Evolutionary conservation across 208 protist species (phyloP).

Genomic region (Acanthamoeba lenticulata): DNA sequence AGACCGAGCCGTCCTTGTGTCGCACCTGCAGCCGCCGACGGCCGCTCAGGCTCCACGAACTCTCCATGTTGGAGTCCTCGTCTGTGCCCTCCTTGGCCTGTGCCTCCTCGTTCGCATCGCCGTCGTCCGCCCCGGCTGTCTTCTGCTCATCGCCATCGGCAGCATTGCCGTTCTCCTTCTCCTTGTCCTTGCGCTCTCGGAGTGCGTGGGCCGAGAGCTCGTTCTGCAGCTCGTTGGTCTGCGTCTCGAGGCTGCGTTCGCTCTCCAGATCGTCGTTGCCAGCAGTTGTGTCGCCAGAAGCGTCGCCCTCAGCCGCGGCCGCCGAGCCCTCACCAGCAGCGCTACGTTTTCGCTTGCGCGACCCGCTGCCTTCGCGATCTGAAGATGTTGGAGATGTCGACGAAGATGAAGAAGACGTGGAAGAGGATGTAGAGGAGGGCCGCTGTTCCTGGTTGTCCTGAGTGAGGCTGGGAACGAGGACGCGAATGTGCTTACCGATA

Average conservation of each 20-base stretch:
- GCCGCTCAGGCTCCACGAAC: constrained; percentile 58
- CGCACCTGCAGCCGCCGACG: constrained; percentile 21
- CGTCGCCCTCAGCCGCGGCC: not conserved
- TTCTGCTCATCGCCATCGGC: not conserved
- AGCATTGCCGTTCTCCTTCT: not conserved
- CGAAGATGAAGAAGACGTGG: not conserved
- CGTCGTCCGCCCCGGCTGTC: not conserved
- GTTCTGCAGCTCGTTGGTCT: constrained; percentile 19
- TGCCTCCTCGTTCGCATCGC: not conserved
- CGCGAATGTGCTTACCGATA: constrained; percentile 48
- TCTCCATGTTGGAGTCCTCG: not conserved
- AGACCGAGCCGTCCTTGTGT: constrained; percentile 59
- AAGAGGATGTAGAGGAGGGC: not conserved
- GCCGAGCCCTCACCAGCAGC: not conserved
- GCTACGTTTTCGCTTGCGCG: constrained; percentile 1
- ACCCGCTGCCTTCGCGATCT: not conserved
- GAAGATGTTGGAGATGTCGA: not conserved
- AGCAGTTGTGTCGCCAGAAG: not conserved
- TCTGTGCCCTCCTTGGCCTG: not conserved
- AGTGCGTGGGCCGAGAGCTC: constrained; percentile 6
- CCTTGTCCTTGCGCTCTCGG: not conserved
- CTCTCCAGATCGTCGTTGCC: not conserved
- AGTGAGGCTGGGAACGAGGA: constrained; percentile 55
- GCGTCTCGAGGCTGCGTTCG: constrained; percentile 12
- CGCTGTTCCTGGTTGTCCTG: not conserved